Evolutionary conservation across 164 flowering plant species (phyloP).

Genomic region (Buxus sempervirens): DNA sequence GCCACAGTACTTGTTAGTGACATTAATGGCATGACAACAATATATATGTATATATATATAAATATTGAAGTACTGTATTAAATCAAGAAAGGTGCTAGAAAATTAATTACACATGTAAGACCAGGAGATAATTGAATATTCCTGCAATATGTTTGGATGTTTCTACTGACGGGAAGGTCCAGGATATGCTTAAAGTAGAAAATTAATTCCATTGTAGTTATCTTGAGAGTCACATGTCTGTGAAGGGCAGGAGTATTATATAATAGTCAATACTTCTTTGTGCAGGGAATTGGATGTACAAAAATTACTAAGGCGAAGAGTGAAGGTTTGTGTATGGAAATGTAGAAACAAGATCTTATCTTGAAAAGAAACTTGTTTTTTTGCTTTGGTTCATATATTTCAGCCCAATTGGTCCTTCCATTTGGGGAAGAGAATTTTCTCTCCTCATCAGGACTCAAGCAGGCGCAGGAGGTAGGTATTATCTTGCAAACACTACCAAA

Average conservation of each 20-base stretch:
- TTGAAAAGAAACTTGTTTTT: conserved; percentile 93
- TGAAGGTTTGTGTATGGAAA: conserved; percentile 70
- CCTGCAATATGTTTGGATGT: not conserved
- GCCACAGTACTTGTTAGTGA: too few relatives aligned
- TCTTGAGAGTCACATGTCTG: not conserved
- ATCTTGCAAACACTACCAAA: too few relatives aligned
- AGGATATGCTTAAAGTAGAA: too few relatives aligned
- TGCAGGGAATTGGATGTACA: conserved; percentile 92
- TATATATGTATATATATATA: too few relatives aligned
- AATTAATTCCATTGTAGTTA: not conserved
- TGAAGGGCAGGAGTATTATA: conserved; percentile 4
- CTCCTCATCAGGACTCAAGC: conserved; percentile 65
- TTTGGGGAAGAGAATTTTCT: conserved; percentile 90
- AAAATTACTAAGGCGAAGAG: conserved; percentile 74
- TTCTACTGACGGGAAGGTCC: too few relatives aligned
- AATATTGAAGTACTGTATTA: too few relatives aligned
- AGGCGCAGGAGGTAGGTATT: conserved; percentile 79
- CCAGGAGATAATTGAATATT: not conserved
- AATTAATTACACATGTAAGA: too few relatives aligned
- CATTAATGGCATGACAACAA: too few relatives aligned
- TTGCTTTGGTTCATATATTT: conserved; percentile 90
- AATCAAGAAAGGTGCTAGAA: too few relatives aligned
- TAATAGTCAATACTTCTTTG: conserved; percentile 1
- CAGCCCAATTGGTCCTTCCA: conserved; percentile 83
- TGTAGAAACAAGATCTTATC: conserved; percentile 79